Base-by-base conservation (phyloP, 2,329 filamentous ascomycete genomes). In the Lojkania enalia region DNA sequence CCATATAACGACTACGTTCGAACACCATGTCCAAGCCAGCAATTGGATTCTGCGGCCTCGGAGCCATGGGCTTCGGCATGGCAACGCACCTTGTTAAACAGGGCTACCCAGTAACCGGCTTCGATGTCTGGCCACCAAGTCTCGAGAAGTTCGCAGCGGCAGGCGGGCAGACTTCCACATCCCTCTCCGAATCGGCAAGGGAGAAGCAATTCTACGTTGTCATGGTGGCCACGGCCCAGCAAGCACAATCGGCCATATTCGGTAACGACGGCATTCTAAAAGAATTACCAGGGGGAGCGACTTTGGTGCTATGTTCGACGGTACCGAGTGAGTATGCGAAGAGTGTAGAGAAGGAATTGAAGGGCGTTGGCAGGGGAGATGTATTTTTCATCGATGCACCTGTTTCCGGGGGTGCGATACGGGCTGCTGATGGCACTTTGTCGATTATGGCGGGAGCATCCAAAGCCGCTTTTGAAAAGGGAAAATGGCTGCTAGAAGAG, bases 1-100 rank as follows among this genome's bases (percentile, higher is more conserved):
- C 27, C 20, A 35, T n/a, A 29, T 20, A 36, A 41, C 14, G 9
- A 9, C 5, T 11, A 13, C 27, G 37, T 20, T 30, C 23, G 23
- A 13, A 12, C 21, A 53, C 20, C 20, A 68, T 67, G 63, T 51
- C 64, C 6, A 79, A 76, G 61, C 74, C 76, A 19, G 60, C 69
- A 41, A 73, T 87, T 42, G 79, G 82, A 52, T 88, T 89, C 70
- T 84, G 87, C 52, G 87, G 87, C 74, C 83, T 90, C 2, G 87
- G 87, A 44, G 86, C 86, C 69, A 90, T 90, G 87, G 87, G 87
- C 63, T 87, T 88, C 66, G 87, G 87, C 63, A 90, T 90, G 86
- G 87, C 87, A 52, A 87, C 81, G 48, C 79, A 89, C 63, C 79
- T 90, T 35, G 74, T 89, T 58, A 82, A 83, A 54, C 72, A 80